Conservation (phyloP, 2,329 filamentous ascomycete species). For the Didymella segeticola region DNA sequence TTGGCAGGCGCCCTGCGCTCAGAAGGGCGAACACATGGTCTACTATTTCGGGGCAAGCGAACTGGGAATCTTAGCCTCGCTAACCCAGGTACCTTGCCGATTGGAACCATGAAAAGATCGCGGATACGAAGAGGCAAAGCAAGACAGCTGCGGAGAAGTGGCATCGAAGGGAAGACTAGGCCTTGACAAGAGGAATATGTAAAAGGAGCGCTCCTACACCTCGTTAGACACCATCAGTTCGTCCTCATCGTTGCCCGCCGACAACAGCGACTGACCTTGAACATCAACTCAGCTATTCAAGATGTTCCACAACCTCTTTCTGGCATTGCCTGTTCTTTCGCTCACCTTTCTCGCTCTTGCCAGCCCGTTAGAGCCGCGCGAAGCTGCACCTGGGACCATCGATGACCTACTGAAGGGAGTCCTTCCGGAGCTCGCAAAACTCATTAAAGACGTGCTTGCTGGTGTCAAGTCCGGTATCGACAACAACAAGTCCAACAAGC, state of each 20-base stretch:
- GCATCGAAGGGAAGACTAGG: not conserved
- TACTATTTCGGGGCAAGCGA: slow-evolving; percentile 3
- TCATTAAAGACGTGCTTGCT: slow-evolving; percentile 38
- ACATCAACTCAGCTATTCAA: not conserved
- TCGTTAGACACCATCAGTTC: not conserved
- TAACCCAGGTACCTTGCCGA: not conserved
- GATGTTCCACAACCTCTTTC: slow-evolving; percentile 26
- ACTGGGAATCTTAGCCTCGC: slow-evolving; percentile 6
- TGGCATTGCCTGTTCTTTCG: slow-evolving; percentile 25
- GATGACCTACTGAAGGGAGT: slow-evolving; percentile 34
- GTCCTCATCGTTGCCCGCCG: not conserved
- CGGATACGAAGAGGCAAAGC: not conserved
- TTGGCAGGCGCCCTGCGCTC: not conserved
- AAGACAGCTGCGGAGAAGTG: not conserved
- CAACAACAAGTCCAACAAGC: slow-evolving; percentile 30
- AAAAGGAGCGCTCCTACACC: not conserved
- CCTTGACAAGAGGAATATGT: not conserved
- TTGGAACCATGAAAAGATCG: not conserved
- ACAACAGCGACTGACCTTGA: not conserved
- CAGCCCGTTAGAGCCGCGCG: slow-evolving; percentile 30
- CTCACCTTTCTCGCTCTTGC: slow-evolving; percentile 26
- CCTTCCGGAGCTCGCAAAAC: slow-evolving; percentile 23
- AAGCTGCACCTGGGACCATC: slow-evolving; percentile 29
- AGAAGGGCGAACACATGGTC: not conserved
- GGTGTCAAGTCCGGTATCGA: slow-evolving; percentile 37